Evolutionary conservation across 768 basidiomycete species (phyloP).

Genomic region (Tylopilus sp.): DNA sequence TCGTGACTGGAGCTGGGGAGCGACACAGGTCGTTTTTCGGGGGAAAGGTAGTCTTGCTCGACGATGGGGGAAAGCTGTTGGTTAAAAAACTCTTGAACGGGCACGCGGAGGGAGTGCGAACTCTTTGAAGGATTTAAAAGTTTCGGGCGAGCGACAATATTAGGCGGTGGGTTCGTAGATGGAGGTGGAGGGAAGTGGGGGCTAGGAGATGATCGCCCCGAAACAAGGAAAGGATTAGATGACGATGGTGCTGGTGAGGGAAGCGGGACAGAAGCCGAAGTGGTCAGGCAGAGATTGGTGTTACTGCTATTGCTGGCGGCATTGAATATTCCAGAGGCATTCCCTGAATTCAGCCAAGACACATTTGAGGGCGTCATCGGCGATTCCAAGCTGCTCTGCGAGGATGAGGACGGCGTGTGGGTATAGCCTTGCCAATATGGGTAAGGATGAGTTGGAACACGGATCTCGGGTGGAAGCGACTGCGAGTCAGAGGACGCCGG

Average conservation of each 20-base stretch:
- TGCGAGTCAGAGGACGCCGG: conserved; percentile 18
- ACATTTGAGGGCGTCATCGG: conserved; percentile 37
- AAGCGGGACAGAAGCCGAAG: not conserved
- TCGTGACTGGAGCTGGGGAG: conserved; percentile 28
- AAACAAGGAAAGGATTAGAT: conserved; percentile 13
- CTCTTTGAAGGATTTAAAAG: conserved; percentile 33
- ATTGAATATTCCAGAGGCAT: conserved; percentile 5
- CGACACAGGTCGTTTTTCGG: conserved; percentile 38
- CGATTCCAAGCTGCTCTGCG: conserved; percentile 31
- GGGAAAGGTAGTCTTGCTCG: conserved; percentile 62
- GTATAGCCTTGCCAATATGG: conserved; percentile 33
- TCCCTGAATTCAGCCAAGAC: conserved; percentile 33
- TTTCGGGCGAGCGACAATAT: conserved; percentile 29
- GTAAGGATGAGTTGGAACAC: conserved; percentile 31
- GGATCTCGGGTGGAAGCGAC: conserved; percentile 31
- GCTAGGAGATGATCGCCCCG: conserved; percentile 25
- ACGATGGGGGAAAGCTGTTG: conserved; percentile 61
- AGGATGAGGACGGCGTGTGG: conserved; percentile 30
- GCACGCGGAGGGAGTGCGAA: conserved; percentile 42
- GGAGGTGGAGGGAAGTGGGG: conserved; percentile 35
- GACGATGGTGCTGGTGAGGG: conserved; percentile 8
- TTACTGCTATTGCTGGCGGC: conserved; percentile 3
- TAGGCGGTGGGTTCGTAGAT: conserved; percentile 29
- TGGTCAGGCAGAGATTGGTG: conserved; percentile 2
- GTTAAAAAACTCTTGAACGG: conserved; percentile 28